Evolutionary conservation across 306 rosid genomes (phyloP), one percentile per base, ranked within the genome.

Genomic region (Prosopis cineraria): DNA sequence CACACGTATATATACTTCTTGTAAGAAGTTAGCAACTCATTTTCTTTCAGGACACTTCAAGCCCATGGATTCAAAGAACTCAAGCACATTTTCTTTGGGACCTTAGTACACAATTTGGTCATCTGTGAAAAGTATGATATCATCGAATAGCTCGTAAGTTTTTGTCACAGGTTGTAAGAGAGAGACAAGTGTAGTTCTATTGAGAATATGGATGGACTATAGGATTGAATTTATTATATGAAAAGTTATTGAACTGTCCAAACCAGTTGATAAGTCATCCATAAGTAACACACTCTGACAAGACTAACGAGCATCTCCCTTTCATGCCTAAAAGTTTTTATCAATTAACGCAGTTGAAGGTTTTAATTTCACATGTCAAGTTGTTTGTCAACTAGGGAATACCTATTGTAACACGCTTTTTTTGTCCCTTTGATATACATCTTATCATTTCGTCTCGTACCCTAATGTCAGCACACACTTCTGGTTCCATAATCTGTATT

Each of bases 291-390:
- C 48, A 90, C 94, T 63, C 84, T 87, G 76, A 91, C 83, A 12
- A 96, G 96, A 81, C 98, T 97, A 88, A 91, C 97, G 66, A 93
- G 84, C 91, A 93, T 91, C 85, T 93, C 98, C 71, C 97, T 97
- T 91, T 62, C 80, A 33, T 11, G 36, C 67, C 72, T 44, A 77
- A 79, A 52, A 7, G 25, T 48, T 34, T 36, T 72, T 19, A 29
- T 60, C 71, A 78, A 60, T 14, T 16, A 60, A 16, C 5, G 19
- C 12, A 27, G 36, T 29, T 20, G 7, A 13, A 6, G 39, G 39
- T 60, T 45, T 60, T 60, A 27, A 60, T 20, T 48, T 68, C 12
- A 78, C 29, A 16, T 12, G 36, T 25, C 64, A 56, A 25, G 68
- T 9, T 31, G 12, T 60, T 68, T 37, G 47, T 59, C 22, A 33